Conservation (phyloP, 31 red algal genomes). For the Bonnemaisonia californica region DNA sequence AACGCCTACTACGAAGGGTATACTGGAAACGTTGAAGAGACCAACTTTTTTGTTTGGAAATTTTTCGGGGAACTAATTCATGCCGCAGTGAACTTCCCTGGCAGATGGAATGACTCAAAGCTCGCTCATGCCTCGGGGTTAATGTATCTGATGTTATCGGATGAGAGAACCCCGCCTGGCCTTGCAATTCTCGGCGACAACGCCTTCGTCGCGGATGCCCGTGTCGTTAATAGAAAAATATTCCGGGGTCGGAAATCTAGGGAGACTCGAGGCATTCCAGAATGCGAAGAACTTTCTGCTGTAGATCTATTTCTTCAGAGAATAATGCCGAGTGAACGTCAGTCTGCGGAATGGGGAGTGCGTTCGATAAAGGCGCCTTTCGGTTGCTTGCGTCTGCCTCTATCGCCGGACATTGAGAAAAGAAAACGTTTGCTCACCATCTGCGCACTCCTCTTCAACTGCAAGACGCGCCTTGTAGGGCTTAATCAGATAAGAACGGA, state of each 20-base stretch:
- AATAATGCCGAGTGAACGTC: neutral
- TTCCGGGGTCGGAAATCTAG: neutral
- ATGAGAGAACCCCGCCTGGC: neutral
- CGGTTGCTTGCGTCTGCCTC: no score
- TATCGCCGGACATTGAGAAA: neutral
- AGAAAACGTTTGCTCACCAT: neutral
- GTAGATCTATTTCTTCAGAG: neutral
- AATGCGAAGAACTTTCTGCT: neutral
- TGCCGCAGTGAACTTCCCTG: conserved; percentile 3
- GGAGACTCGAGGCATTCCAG: neutral
- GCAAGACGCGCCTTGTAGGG: no score
- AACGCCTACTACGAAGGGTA: neutral
- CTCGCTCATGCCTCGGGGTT: neutral
- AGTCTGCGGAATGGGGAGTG: neutral
- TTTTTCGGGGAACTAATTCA: conserved; percentile 1
- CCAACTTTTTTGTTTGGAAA: conserved; percentile 9
- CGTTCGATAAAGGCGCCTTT: no score
- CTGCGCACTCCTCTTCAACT: no score
- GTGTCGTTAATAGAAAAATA: neutral
- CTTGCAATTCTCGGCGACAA: neutral
- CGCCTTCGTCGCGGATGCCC: neutral
- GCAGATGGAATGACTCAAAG: neutral
- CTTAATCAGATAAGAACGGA: no score
- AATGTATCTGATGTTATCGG: neutral
- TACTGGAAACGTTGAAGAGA: neutral